Evolutionary conservation across 768 basidiomycete genomes (phyloP).

Genomic region (Phallus indusiatus): DNA sequence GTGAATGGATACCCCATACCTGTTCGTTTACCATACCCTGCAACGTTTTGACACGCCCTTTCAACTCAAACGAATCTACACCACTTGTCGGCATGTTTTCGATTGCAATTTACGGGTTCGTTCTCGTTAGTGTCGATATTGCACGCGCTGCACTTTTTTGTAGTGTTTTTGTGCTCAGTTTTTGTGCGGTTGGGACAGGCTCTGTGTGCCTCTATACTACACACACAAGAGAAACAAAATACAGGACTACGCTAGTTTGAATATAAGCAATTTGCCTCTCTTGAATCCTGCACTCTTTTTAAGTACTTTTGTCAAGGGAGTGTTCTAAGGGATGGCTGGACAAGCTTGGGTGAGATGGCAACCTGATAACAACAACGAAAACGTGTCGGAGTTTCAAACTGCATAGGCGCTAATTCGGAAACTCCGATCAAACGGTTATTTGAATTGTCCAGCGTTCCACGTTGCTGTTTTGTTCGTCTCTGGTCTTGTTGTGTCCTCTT

Average conservation of each 20-base stretch:
- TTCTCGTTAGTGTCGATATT: background rate
- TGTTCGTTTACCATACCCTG: constrained; percentile 48
- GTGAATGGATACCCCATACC: constrained; percentile 28
- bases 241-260: background rate
- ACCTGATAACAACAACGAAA: background rate
- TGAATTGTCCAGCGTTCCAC: no score
- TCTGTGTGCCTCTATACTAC: background rate
- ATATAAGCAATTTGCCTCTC: background rate
- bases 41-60: constrained; percentile 72
- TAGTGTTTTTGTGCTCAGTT: background rate
- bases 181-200: background rate
- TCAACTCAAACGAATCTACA: constrained; percentile 48
- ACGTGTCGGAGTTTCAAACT: background rate
- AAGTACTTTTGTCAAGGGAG: no score
- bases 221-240: background rate
- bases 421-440: no score
- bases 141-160: background rate
- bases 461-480: no score
- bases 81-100: background rate
- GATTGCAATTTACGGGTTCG: background rate
- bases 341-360: no score
- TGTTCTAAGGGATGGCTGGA: no score
- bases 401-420: no score
- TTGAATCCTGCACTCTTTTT: no score
- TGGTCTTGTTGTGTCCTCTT: no score